Base-by-base conservation (phyloP, 2,329 filamentous ascomycete genomes). In the Lachnum nothofagi region DNA sequence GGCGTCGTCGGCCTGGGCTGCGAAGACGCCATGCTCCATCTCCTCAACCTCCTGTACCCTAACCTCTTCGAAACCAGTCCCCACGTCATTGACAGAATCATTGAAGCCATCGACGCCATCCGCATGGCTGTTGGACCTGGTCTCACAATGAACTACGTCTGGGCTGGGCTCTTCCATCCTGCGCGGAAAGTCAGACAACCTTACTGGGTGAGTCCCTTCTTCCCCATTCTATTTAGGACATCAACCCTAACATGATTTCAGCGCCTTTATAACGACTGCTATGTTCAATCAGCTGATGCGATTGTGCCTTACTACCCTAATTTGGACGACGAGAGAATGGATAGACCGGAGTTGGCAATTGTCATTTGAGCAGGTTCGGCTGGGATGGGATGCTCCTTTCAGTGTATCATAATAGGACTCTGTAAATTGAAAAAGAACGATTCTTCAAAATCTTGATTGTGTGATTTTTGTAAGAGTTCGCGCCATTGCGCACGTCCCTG, bases 21-120 rank as follows among this genome's bases (percentile, higher is more conserved):
- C 67, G 93, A 98, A 72, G 93, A 98, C 66, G 93, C 93, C 41
- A 97, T 98, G 91, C 78, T 98, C 40, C 93, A 98, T 71, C 77
- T 98, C 22, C 86, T 98, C 58, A 98, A 98, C 70, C 77, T 98
- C 3, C 79, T 98, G 5, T 95, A 91, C 68, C 94, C 93, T 27
- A 98, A 98, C 68, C 78, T 98, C 47, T 98, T 97, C 69, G 93
- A 98, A 70, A 98, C 93, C 4, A 93, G 86, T 60, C 93, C 93
- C 0, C 93, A 98, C 77, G 93, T 98, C 62, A 98, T 98, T 61
- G 93, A 98, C 70, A 84, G 93, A 38, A 94, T 98, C 59, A 86
- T 98, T 56, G 94, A 98, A 69, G 93, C 94, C 43, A 94, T 98
- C 58, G 93, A 97, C 68, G 93, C 91, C 33, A 88, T 98, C 54